A percentile compares a stretch with the other conserved stretches of the same genome.
Evolutionary conservation across 148 eudicot genomes (phyloP).

Genomic region (Fagopyrum homotropicum): DNA sequence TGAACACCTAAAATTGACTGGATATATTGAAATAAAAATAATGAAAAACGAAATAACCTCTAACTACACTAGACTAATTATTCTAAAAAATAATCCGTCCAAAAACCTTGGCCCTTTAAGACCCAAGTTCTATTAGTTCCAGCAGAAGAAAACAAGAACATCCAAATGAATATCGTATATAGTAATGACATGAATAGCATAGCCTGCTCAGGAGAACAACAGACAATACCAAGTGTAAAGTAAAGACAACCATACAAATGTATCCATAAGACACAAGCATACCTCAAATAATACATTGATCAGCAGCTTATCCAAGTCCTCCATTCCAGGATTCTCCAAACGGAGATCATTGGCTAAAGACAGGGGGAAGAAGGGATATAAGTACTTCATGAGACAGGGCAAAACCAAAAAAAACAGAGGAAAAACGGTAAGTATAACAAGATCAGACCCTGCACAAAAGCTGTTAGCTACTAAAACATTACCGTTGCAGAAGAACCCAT

Average conservation of each 20-base stretch:
- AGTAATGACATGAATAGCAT: not conserved
- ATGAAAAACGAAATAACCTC: too few species aligned
- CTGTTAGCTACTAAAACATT: conserved; percentile 14
- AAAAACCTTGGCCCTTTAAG: not conserved
- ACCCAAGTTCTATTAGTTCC: not conserved
- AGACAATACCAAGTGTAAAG: not conserved
- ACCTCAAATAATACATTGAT: conserved; percentile 82
- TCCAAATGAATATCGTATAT: not conserved
- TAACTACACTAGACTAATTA: not conserved
- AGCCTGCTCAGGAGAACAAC: not conserved
- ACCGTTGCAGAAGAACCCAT: conserved; percentile 95
- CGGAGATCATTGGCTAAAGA: conserved; percentile 65
- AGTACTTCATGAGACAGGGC: conserved; percentile 9
- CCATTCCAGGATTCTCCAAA: conserved; percentile 57
- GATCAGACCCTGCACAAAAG: conserved; percentile 8
- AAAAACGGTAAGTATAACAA: not conserved
- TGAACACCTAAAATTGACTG: too few species aligned
- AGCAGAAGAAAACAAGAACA: not conserved
- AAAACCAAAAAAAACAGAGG: conserved; percentile 12
- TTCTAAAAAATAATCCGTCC: not conserved
- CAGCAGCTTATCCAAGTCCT: conserved; percentile 70
- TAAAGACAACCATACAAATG: not conserved
- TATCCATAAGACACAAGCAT: not conserved
- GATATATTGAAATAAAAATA: too few species aligned
- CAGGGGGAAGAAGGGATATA: conserved; percentile 15